phyloP scores from a whole-genome alignment of 345 rosid species.

The Boechera retrofracta region DNA sequence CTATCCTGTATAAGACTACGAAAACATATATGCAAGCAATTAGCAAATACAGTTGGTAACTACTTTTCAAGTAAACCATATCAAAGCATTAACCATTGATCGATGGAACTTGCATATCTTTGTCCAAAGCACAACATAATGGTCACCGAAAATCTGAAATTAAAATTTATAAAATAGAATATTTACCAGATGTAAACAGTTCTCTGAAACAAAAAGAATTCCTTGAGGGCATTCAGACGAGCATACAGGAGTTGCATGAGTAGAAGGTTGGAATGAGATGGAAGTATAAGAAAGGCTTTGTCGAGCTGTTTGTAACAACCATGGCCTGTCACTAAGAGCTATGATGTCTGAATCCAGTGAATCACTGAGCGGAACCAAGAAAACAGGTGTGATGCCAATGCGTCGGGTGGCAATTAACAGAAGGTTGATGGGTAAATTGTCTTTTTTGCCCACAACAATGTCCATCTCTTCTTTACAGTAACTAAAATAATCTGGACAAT shows the following conservation, averaged over 20 bases:
- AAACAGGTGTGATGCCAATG: slow-evolving; percentile 96
- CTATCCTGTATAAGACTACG: slow-evolving; percentile 1
- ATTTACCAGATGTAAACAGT: slow-evolving; percentile 89
- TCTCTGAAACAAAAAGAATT: slow-evolving; percentile 90
- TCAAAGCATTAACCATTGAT: slow-evolving; percentile 12
- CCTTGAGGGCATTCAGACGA: slow-evolving; percentile 93
- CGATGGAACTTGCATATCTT: slow-evolving; percentile 5
- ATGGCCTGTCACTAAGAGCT: slow-evolving; percentile 94
- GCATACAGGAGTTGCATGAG: slow-evolving; percentile 96
- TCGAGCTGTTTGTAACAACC: slow-evolving; percentile 94
- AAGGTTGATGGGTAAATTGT: slow-evolving; percentile 60
- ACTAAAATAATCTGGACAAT: slow-evolving; percentile 42
- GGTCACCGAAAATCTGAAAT: slow-evolving; percentile 21
- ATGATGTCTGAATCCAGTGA: slow-evolving; percentile 79
- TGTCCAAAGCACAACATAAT: slow-evolving; percentile 14
- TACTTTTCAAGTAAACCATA: slow-evolving; percentile 3
- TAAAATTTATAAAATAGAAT: slow-evolving; percentile 20
- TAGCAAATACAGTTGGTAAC: slow-evolving; percentile 14
- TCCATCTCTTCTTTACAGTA: slow-evolving; percentile 48
- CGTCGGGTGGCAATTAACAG: slow-evolving; percentile 87
- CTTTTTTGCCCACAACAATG: slow-evolving; percentile 40
- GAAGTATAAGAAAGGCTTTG: slow-evolving; percentile 90
- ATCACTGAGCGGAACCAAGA: slow-evolving; percentile 85
- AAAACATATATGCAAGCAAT: slow-evolving; percentile 22
- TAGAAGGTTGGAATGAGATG: slow-evolving; percentile 90